phyloP scores from a whole-genome alignment of 192 early-diverging fungal genomes.

The Backusella parvicylindrica region DNA sequence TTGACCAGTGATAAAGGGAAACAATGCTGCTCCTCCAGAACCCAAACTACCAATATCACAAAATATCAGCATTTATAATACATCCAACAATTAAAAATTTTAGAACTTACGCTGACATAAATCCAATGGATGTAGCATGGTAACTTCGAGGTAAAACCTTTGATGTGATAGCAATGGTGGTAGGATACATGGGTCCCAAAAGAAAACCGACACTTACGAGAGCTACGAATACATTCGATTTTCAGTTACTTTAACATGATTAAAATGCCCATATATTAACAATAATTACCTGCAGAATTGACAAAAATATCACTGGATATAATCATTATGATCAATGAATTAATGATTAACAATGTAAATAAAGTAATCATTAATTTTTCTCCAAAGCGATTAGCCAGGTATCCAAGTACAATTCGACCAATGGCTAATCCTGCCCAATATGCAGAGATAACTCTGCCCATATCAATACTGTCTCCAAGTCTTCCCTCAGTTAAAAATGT shows the following conservation, averaged over 20 bases:
- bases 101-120: slow-evolving; percentile 23
- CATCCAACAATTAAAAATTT: background rate
- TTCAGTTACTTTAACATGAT: background rate
- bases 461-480: slow-evolving; percentile 11
- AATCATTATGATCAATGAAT: background rate
- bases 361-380: slow-evolving; percentile 28
- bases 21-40: slow-evolving; percentile 21
- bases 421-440: slow-evolving; percentile 27
- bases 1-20: slow-evolving; percentile 23
- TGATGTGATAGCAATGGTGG: slow-evolving; percentile 18
- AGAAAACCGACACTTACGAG: slow-evolving; percentile 19
- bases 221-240: background rate
- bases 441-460: slow-evolving; percentile 19
- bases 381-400: slow-evolving; percentile 17
- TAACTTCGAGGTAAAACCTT: slow-evolving; percentile 19
- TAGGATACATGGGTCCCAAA: slow-evolving; percentile 32
- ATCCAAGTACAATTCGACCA: slow-evolving; percentile 28
- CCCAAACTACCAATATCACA: slow-evolving; percentile 7
- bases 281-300: slow-evolving; percentile 5
- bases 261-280: background rate
- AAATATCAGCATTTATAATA: background rate
- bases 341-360: slow-evolving; percentile 5
- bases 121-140: slow-evolving; percentile 30
- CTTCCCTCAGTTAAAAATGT: slow-evolving; percentile 23
- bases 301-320: background rate